Conservation (phyloP, 768 basidiomycete genomes). For the Chalciporus piperatus region DNA sequence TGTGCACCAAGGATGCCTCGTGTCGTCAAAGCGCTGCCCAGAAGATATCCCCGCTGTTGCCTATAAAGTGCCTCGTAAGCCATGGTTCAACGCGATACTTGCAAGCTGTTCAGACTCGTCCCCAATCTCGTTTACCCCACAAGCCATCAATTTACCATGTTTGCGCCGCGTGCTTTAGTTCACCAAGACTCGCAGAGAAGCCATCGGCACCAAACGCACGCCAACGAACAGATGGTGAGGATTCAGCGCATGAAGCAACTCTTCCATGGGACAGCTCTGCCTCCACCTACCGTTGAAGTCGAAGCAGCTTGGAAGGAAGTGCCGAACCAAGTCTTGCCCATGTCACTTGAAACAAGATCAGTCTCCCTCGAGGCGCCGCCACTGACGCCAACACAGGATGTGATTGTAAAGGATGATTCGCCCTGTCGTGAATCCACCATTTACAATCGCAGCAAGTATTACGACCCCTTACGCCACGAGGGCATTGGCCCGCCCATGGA, state of each 20-base stretch:
- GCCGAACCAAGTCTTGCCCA: constrained; percentile 21
- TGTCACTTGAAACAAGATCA: constrained; percentile 2
- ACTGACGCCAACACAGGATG: constrained; percentile 18
- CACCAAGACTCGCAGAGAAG: constrained; percentile 14
- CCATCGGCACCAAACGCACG: constrained; percentile 3
- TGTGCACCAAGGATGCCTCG: constrained; percentile 21
- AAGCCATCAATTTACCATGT: background rate
- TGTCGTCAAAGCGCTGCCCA: constrained; percentile 22
- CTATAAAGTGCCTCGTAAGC: constrained; percentile 18
- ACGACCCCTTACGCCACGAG: constrained; percentile 2
- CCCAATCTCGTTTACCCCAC: background rate
- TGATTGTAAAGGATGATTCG: background rate
- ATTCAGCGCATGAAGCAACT: constrained; percentile 16
- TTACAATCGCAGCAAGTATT: background rate
- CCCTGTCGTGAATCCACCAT: background rate
- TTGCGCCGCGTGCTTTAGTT: constrained; percentile 7
- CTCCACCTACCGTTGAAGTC: constrained; percentile 14
- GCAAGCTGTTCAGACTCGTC: background rate
- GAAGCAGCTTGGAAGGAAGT: constrained; percentile 24
- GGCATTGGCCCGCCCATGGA: background rate
- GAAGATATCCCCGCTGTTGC: constrained; percentile 17
- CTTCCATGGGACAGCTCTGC: constrained; percentile 15
- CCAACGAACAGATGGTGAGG: constrained; percentile 14
- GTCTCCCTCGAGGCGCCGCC: constrained; percentile 15
- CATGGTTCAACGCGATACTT: constrained; percentile 11